Evolutionary conservation across 2,329 filamentous ascomycete genomes (phyloP).

Genomic region (Triangularia setosa): DNA sequence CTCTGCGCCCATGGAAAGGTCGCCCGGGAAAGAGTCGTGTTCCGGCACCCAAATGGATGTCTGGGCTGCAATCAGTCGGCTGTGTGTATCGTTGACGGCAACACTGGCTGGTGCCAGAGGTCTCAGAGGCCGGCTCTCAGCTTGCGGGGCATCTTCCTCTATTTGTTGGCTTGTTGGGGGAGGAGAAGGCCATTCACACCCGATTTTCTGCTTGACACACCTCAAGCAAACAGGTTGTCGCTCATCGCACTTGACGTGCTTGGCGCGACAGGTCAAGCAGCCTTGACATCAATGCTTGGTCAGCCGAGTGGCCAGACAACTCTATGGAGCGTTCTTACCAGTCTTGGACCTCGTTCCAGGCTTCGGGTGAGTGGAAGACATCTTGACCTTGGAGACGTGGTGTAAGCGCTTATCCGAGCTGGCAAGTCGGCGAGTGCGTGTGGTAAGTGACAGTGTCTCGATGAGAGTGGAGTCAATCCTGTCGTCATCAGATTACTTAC

Average conservation of each 20-base stretch:
- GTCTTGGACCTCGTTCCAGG: not conserved
- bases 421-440: not conserved
- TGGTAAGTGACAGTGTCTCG: not conserved
- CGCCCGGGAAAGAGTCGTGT: not conserved
- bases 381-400: not conserved
- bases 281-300: conserved; percentile 5
- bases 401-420: not conserved
- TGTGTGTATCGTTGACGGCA: not conserved
- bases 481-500: not conserved
- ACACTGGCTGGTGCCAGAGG: not conserved
- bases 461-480: not conserved
- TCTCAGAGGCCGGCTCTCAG: not conserved
- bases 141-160: not conserved
- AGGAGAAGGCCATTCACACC: not conserved
- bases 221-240: conserved; percentile 3
- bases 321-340: not conserved
- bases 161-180: not conserved
- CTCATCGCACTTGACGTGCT: conserved; percentile 14
- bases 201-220: conserved; percentile 2
- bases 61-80: not conserved
- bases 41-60: not conserved
- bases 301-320: not conserved
- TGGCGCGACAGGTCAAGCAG: conserved; percentile 13
- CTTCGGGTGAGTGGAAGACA: not conserved
- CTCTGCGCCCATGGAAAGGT: not conserved